Evolutionary conservation across 345 rosid genomes (phyloP).

Genomic region (Luvunga scandens): DNA sequence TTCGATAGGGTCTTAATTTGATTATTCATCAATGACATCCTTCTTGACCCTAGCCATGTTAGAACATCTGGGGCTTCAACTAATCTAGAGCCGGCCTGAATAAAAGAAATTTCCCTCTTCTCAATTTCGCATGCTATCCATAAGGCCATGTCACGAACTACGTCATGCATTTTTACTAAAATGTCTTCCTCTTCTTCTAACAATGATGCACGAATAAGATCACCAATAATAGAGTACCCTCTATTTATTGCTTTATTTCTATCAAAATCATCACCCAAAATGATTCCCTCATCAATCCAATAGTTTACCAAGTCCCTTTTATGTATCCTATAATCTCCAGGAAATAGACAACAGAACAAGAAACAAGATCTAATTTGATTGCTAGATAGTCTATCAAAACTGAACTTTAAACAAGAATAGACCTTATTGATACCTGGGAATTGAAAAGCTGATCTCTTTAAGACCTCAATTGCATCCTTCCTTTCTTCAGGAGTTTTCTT

Average conservation of each 20-base stretch:
- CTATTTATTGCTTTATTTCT: too few relatives aligned
- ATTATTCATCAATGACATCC: slow-evolving; percentile 4
- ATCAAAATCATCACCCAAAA: not conserved
- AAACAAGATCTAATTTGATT: not conserved
- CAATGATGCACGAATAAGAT: not conserved
- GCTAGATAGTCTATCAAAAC: not conserved
- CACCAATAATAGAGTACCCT: not conserved
- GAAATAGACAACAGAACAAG: not conserved
- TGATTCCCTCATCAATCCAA: slow-evolving; percentile 9
- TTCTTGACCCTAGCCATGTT: slow-evolving; percentile 15
- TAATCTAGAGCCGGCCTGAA: slow-evolving; percentile 9
- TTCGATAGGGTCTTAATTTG: not conserved
- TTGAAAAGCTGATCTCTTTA: not conserved
- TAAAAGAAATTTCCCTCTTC: not conserved
- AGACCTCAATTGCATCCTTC: slow-evolving; percentile 1
- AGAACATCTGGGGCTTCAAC: slow-evolving; percentile 1
- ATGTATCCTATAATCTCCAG: not conserved
- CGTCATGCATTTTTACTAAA: slow-evolving; percentile 25
- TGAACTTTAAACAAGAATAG: not conserved
- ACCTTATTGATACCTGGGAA: not conserved
- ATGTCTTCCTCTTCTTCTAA: not conserved
- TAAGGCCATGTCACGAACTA: slow-evolving; percentile 25
- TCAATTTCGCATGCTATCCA: slow-evolving; percentile 20
- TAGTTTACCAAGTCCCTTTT: not conserved
- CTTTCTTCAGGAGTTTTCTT: not conserved